Evolutionary conservation across 2,329 filamentous ascomycete genomes (phyloP).

Genomic region (Aspergillus niger): DNA sequence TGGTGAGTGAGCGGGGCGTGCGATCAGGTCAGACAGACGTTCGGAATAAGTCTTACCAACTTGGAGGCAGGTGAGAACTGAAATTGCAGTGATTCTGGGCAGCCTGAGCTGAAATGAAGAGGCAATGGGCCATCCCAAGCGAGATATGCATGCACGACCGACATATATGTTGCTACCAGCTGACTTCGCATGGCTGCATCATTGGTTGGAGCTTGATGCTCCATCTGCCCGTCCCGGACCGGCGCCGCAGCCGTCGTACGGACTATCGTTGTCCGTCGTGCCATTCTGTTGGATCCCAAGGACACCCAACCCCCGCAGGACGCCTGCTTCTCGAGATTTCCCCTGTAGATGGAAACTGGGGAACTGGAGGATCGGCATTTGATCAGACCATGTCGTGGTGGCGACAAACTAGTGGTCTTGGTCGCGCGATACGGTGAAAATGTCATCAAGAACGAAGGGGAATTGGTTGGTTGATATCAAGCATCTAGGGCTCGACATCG

Average conservation of each 20-base stretch:
- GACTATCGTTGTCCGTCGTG: neutral
- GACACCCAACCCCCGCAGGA: neutral
- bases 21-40: neutral
- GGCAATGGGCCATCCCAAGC: neutral
- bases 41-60: neutral
- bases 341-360: neutral
- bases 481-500: neutral
- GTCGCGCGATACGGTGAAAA: too few relatives aligned
- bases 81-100: neutral
- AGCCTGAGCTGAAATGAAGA: neutral
- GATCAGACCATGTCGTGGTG: too few relatives aligned
- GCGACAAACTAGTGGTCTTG: too few relatives aligned
- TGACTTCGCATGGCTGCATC: neutral
- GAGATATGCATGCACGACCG: neutral
- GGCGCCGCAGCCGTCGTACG: neutral
- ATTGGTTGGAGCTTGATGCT: conserved; percentile 1
- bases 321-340: neutral
- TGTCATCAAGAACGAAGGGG: neutral
- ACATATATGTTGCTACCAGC: neutral
- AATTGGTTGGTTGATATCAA: neutral
- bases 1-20: neutral
- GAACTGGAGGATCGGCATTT: neutral
- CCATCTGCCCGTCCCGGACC: neutral
- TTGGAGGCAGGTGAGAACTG: too few relatives aligned
- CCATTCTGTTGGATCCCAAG: neutral